These are phyloP conservation scores for Eucalyptus pumila DNA, from an alignment of 345 rosid species.

Conservation along the genomic window DNA sequence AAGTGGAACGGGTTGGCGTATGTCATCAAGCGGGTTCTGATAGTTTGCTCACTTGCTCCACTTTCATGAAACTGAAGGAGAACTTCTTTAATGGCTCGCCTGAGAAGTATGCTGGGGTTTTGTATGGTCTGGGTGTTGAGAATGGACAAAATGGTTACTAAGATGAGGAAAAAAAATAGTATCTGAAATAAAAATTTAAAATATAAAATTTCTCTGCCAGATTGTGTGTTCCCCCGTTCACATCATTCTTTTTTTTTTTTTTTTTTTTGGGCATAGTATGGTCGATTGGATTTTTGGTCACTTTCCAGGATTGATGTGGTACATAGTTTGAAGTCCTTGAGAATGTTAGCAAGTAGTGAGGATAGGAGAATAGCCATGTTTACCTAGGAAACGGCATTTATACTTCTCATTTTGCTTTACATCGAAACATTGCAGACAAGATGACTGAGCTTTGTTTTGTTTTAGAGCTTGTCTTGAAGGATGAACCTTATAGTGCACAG, in stretches of 20 bases:
- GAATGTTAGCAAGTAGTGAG: neutral
- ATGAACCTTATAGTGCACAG: neutral
- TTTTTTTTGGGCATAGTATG: neutral
- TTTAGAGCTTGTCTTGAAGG: neutral
- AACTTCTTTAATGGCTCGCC: neutral
- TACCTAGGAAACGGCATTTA: neutral
- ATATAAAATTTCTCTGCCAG: neutral
- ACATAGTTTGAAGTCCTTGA: neutral
- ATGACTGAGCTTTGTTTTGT: neutral
- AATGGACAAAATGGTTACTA: neutral
- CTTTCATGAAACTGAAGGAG: constrained; percentile 2
- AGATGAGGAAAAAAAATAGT: neutral
- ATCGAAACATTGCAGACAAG: neutral
- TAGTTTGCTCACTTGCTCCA: constrained; percentile 2
- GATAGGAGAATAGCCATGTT: neutral
- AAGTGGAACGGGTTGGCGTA: neutral
- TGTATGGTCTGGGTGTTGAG: constrained; percentile 1
- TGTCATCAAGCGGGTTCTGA: constrained; percentile 6
- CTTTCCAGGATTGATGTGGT: neutral
- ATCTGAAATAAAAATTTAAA: neutral
- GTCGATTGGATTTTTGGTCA: neutral
- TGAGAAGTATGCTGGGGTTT: neutral
- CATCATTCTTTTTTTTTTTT: neutral
- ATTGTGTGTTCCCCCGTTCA: neutral
- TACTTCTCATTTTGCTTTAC: neutral